Percentiles rank a stretch among this genome's conserved stretches.
These are phyloP conservation scores for Xanthoconium purpureum DNA, from an alignment of 768 basidiomycete species.

Conservation along the genomic window DNA sequence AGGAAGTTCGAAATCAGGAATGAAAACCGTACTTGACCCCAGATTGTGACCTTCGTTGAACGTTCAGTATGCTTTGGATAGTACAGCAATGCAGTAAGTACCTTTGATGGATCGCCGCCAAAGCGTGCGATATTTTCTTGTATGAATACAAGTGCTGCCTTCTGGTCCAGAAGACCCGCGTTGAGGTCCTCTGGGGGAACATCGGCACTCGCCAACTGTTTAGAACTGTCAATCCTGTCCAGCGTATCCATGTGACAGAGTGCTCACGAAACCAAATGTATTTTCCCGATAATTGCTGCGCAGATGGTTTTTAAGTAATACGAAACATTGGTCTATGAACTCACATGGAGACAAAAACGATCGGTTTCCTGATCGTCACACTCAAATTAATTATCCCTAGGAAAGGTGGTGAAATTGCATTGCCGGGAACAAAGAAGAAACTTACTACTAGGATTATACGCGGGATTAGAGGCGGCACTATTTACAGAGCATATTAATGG, in stretches of 20 bases:
- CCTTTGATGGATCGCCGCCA: slow-evolving; percentile 61
- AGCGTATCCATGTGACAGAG: too few relatives aligned
- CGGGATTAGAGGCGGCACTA: slow-evolving; percentile 16
- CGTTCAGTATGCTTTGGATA: background rate
- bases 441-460: slow-evolving; percentile 16
- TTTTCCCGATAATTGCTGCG: slow-evolving; percentile 16
- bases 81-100: slow-evolving; percentile 3
- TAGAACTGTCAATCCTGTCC: slow-evolving; percentile 13
- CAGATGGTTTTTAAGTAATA: background rate
- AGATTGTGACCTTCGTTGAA: slow-evolving; percentile 14
- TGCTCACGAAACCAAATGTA: slow-evolving; percentile 19
- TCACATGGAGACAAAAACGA: slow-evolving; percentile 18
- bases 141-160: slow-evolving; percentile 54
- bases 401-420: background rate
- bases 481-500: background rate
- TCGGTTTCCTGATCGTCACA: slow-evolving; percentile 9
- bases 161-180: slow-evolving; percentile 59
- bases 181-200: slow-evolving; percentile 52
- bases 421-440: background rate
- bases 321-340: background rate
- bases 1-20: background rate
- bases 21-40: slow-evolving; percentile 15
- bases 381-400: slow-evolving; percentile 14
- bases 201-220: slow-evolving; percentile 44
- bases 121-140: slow-evolving; percentile 65